Percentiles rank a stretch among this genome's conserved stretches.
These are phyloP conservation scores for Nidularia sp. DNA, from an alignment of 768 basidiomycete genomes.

Conservation along the genomic window DNA sequence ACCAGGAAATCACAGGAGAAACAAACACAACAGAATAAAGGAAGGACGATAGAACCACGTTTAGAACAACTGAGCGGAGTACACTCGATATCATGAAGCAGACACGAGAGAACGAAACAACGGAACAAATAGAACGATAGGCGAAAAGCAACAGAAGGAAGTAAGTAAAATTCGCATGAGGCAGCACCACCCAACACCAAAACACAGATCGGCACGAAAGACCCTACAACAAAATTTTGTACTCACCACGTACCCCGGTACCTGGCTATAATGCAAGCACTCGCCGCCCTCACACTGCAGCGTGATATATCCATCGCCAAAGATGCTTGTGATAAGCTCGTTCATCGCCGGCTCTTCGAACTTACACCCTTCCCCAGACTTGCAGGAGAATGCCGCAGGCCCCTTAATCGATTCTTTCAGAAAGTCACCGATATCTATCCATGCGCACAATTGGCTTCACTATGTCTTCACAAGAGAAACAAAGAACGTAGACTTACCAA, in stretches of 20 bases:
- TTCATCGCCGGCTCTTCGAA: conserved; percentile 99
- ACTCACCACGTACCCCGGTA: conserved; percentile 85
- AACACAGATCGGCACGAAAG: too few relatives aligned
- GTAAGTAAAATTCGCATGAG: too few relatives aligned
- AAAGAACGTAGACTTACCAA: conserved; percentile 53
- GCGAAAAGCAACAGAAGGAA: too few relatives aligned
- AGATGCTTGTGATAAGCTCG: conserved; percentile 86
- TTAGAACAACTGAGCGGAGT: too few relatives aligned
- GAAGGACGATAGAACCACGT: too few relatives aligned
- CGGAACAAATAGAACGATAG: too few relatives aligned
- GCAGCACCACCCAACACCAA: too few relatives aligned
- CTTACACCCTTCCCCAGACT: conserved; percentile 64
- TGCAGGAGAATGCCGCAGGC: conserved; percentile 84
- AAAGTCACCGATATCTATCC: conserved; percentile 89
- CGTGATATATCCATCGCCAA: conserved; percentile 89
- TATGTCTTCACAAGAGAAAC: background rate
- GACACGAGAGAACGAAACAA: too few relatives aligned
- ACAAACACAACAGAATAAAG: too few relatives aligned
- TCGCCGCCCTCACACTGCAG: conserved; percentile 87
- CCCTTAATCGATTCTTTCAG: conserved; percentile 86
- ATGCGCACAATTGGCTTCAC: background rate
- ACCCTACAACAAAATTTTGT: background rate
- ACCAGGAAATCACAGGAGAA: too few relatives aligned
- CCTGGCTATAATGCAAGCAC: conserved; percentile 90
- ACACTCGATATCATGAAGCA: too few relatives aligned